phyloP scores from a whole-genome alignment of 139 green algal genomes.

The Micromonas commoda region DNA sequence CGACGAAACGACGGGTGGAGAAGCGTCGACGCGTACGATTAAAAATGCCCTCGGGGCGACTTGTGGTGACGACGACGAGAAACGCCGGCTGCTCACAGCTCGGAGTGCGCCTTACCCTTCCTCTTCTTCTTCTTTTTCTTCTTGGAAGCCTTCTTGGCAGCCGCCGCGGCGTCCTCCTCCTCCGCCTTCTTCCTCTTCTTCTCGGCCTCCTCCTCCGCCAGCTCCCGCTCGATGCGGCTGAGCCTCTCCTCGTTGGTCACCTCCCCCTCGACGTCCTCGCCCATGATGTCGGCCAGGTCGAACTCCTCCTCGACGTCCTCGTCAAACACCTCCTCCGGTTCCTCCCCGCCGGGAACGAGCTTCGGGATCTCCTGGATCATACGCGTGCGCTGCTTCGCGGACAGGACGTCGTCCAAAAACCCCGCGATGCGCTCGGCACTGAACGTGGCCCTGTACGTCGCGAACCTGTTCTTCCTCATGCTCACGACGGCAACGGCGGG shows the following conservation, averaged over 20 bases:
- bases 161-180: not conserved
- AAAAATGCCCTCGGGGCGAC: too few relatives aligned
- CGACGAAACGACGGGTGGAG: too few relatives aligned
- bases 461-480: not conserved
- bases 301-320: conserved; percentile 22
- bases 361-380: conserved; percentile 27
- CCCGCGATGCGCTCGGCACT: not conserved
- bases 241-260: conserved; percentile 9
- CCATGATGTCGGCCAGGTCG: conserved; percentile 32
- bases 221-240: not conserved
- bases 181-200: not conserved
- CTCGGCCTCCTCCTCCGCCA: conserved; percentile 6
- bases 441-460: conserved; percentile 1
- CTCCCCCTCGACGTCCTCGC: conserved; percentile 27
- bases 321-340: conserved; percentile 18
- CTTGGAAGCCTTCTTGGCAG: not conserved
- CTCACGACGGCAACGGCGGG: conserved; percentile 6
- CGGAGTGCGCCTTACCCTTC: conserved; percentile 14
- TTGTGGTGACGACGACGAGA: too few relatives aligned
- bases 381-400: conserved; percentile 7
- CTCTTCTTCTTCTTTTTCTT: conserved; percentile 31
- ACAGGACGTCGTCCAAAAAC: conserved; percentile 23
- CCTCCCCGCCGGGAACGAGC: conserved; percentile 18
- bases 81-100: conserved; percentile 21
- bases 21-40: too few relatives aligned